Percentiles rank a stretch among this genome's conserved stretches.
phyloP scores from a whole-genome alignment of 2,329 filamentous ascomycete genomes.

The Plenodomus lindquistii region DNA sequence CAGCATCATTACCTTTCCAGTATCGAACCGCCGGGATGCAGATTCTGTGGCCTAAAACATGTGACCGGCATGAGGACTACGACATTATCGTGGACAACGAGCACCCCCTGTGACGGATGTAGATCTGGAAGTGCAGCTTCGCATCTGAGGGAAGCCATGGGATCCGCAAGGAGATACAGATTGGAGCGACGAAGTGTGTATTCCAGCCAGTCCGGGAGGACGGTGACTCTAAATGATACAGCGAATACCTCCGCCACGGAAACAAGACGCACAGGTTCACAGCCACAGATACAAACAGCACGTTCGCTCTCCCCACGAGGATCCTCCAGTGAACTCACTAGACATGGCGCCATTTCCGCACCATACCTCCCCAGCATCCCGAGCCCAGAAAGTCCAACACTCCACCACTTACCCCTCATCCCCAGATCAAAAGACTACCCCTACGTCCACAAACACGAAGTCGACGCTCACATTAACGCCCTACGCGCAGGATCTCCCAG shows the following conservation, averaged over 20 bases:
- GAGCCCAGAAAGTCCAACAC: conserved; percentile 17
- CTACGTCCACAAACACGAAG: conserved; percentile 26
- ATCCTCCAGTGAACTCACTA: neutral
- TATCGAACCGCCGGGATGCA: conserved; percentile 18
- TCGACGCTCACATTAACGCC: conserved; percentile 18
- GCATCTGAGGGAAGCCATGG: conserved; percentile 8
- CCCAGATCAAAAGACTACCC: conserved; percentile 21
- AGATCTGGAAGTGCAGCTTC: conserved; percentile 11
- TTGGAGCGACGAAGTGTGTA: neutral
- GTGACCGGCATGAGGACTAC: neutral
- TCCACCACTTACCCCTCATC: conserved; percentile 26
- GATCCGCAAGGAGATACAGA: neutral
- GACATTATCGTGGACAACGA: neutral
- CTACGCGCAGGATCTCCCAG: conserved; percentile 17
- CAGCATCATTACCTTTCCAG: conserved; percentile 21
- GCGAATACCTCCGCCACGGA: no score
- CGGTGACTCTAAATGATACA: no score
- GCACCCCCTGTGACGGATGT: conserved; percentile 18
- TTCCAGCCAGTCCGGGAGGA: no score
- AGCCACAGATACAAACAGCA: neutral
- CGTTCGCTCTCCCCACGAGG: neutral
- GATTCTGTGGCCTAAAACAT: conserved; percentile 19
- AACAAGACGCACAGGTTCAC: no score
- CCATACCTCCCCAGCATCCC: neutral
- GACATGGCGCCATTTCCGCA: neutral